Percentiles rank a stretch among this genome's conserved stretches.
Evolutionary conservation across 2,329 filamentous ascomycete genomes (phyloP).

Genomic region (Scedosporium dehoogii): DNA sequence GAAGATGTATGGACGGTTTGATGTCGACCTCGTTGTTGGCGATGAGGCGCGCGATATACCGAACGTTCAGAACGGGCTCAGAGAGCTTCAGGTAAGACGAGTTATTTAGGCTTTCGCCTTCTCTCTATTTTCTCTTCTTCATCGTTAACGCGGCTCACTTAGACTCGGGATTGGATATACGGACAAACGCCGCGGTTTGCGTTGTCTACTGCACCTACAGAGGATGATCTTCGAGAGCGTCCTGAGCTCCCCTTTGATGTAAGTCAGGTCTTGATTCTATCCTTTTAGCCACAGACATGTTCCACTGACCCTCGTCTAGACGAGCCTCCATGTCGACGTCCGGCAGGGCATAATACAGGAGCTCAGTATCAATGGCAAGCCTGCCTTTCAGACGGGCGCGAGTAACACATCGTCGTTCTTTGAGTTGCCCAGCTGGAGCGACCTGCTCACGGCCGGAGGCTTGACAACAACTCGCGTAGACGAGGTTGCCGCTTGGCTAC

Average conservation of each 20-base stretch:
- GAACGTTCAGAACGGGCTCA: slow-evolving; percentile 49
- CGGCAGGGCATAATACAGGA: slow-evolving; percentile 26
- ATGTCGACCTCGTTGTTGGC: slow-evolving; percentile 38
- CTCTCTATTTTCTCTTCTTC: not conserved
- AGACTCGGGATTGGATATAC: slow-evolving; percentile 68
- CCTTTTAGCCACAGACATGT: not conserved
- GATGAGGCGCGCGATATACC: slow-evolving; percentile 31
- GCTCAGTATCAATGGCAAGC: slow-evolving; percentile 17
- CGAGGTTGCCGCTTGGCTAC: slow-evolving; percentile 6
- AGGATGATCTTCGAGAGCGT: slow-evolving; percentile 47
- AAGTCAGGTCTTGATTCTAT: slow-evolving; percentile 11
- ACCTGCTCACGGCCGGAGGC: slow-evolving; percentile 5
- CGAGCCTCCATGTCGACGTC: slow-evolving; percentile 24
- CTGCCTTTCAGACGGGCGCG: not conserved
- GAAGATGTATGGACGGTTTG: slow-evolving; percentile 47
- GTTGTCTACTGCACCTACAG: slow-evolving; percentile 51
- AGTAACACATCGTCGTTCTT: slow-evolving; percentile 5
- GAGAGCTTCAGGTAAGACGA: slow-evolving; percentile 45
- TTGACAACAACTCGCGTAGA: not conserved
- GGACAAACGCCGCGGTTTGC: slow-evolving; percentile 78
- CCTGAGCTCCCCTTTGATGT: slow-evolving; percentile 39
- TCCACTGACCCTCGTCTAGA: slow-evolving; percentile 5
- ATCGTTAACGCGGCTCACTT: slow-evolving; percentile 6
- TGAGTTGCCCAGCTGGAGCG: slow-evolving; percentile 8
- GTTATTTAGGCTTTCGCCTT: not conserved